Base-by-base conservation (phyloP, 306 rosid species). In the Prunus campanulata region DNA sequence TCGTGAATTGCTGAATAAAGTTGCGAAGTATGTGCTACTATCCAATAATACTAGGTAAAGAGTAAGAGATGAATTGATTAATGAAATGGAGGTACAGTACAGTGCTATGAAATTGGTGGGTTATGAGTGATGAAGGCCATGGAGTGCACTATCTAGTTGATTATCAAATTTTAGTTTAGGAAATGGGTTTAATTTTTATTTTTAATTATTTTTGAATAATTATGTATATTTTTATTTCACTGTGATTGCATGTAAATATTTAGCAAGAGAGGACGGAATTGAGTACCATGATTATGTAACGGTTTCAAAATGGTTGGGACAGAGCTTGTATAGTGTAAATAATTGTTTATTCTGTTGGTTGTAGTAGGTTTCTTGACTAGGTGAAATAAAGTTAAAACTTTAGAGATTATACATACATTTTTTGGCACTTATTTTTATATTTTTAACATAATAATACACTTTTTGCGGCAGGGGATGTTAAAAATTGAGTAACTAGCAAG, bases 401-500 rank as follows among this genome's bases (percentile, higher is more conserved):
- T 65, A 39, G 7, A 10, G 39, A 5, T 65, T 65, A 11, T 18
- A 19, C 22, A 10, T 65, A 10, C 8, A 39, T 18, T 55, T 35
- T 35, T 42, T 6, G 1, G 10, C 19, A 11, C 16, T 57, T 55
- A 2, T 14, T 14, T 27, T 6, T 62, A 19, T 12, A 0, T 27
- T 61, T 56, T 74, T 6, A 44, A 39, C n/a, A 47, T 68, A 50
- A 27, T 15, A 12, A 27, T 63, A 71, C 24, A 51, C 3, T 71
- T 12, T 30, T 14, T 73, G 69, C 24, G 14, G 72, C 77, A 80
- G 84, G 77, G 84, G 50, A 74, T 80, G 76, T 52, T n/a, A 75
- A 42, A 42, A 72, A 42, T 66, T 35, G 55, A 59, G 80, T 75
- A 76, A 57, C 11, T 39, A 85, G 82, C 88, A 89, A 72, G 49